Evolutionary conservation across 2,329 filamentous ascomycete species (phyloP).

Genomic region (Fusarium sororula): DNA sequence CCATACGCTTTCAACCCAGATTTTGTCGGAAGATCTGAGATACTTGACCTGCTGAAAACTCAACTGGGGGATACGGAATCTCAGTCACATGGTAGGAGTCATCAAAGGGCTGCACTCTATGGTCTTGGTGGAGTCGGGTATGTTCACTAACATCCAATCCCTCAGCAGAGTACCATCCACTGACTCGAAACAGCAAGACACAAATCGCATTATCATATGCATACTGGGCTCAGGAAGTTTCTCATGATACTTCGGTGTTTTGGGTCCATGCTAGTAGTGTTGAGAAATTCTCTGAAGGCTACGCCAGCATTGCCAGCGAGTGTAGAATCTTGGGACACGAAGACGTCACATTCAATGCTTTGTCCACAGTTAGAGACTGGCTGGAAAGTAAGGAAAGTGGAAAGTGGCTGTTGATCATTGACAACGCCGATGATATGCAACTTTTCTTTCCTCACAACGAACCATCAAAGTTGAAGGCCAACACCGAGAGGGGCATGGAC

Average conservation of each 20-base stretch:
- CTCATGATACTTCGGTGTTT: too few species aligned
- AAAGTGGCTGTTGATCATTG: too few species aligned
- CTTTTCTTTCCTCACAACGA: too few species aligned
- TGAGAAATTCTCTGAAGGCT: too few species aligned
- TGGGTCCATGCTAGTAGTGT: too few species aligned
- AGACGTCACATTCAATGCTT: too few species aligned
- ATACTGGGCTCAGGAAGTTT: not conserved
- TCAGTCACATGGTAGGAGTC: not conserved
- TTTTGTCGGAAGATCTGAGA: constrained; percentile 19
- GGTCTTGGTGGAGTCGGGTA: constrained; percentile 35
- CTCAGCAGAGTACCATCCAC: not conserved
- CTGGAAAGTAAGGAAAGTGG: too few species aligned
- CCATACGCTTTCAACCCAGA: constrained; percentile 18
- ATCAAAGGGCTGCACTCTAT: not conserved
- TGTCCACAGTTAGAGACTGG: too few species aligned
- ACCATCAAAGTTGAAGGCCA: too few species aligned
- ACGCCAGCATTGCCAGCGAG: too few species aligned
- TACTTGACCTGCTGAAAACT: constrained; percentile 2
- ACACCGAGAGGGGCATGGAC: fast-evolving
- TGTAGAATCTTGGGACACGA: too few species aligned
- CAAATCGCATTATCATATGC: constrained; percentile 32
- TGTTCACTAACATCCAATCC: not conserved
- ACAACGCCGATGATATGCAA: too few species aligned
- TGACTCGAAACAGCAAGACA: constrained; percentile 8
- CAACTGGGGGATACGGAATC: not conserved